These are phyloP conservation scores for Puccinia horiana DNA, from an alignment of 1,284 basidiomycete species.

Conservation along the genomic window DNA sequence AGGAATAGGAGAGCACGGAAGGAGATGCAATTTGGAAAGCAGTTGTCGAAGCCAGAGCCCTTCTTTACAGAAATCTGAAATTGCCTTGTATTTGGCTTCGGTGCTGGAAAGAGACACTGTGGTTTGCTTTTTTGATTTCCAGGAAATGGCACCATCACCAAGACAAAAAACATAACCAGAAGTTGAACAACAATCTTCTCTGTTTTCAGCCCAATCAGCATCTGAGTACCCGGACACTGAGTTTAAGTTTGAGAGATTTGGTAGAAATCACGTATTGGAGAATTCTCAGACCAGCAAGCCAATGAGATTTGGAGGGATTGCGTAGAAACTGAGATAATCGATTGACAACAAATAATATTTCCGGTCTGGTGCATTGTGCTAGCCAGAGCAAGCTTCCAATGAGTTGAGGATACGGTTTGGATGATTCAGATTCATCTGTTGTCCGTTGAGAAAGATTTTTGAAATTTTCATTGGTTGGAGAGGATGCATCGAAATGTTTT, in stretches of 20 bases:
- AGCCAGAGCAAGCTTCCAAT: neutral
- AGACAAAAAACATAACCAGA: neutral
- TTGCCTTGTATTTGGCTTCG: no score
- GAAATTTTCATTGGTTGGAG: neutral
- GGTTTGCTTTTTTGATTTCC: no score
- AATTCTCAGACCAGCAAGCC: neutral
- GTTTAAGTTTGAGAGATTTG: neutral
- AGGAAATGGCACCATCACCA: no score
- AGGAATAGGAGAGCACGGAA: no score
- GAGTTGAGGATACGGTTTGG: neutral
- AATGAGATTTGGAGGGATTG: neutral
- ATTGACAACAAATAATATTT: neutral
- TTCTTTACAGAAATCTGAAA: no score
- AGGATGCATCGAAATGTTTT: neutral
- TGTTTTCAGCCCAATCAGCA: slow-evolving; percentile 2
- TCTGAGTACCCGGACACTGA: neutral
- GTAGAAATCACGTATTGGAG: neutral
- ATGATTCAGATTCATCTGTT: neutral
- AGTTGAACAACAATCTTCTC: no score
- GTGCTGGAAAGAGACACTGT: neutral
- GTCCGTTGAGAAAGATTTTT: neutral
- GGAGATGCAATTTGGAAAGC: no score
- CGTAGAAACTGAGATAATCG: neutral
- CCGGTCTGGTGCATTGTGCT: neutral
- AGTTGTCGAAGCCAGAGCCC: neutral